Base-by-base conservation (phyloP, 495 filamentous ascomycete species). In the Xylaria curta region DNA sequence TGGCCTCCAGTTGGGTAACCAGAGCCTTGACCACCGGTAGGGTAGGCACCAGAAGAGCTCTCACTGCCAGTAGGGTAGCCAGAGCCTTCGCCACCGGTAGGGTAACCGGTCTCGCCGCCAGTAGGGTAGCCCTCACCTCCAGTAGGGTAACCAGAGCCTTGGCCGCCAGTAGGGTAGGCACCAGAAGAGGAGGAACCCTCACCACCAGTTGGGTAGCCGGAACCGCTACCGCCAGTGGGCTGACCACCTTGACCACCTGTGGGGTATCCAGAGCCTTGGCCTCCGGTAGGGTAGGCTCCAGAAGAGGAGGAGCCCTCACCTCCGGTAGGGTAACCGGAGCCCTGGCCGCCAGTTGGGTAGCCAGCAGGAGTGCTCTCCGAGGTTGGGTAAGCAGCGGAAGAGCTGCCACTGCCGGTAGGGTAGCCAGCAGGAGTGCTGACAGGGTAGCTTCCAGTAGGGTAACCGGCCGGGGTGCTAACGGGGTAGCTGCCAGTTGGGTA, bases 401-500 rank as follows among this genome's bases (percentile, higher is more conserved):
- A 49, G 46, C 46, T 54, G 8, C 31, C 24, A 9, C 61, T n/a
- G 17, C 51, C 40, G 19, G 66, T 59, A 19, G 66, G 53, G 36
- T 58, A 68, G 17, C 42, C 38, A 5, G 17, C 42, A 17, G 42
- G 42, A 46, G 42, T 46, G 15, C 42, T 46, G 17, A n/a, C 46
- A 8, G 46, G 17, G 19, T 17, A 46, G 26, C 54, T 49, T 12
- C 42, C 46, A 17, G 66, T 59, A 31, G 75, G 40, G 62, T 70
- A 73, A 60, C 62, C 56, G 62, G 68, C 42, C 40, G 64, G 66
- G 10, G 62, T 62, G 54, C 49, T 49, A 3, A 46, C 56, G n/a
- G 67, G 67, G 54, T 69, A 69, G 67, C 54, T 24, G 49, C 66
- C 68, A 42, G 72, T 74, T 19, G 76, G 68, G 42, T 70, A 73